Evolutionary conservation across 2,329 filamentous ascomycete genomes (phyloP).

Genomic region (Exophiala oligosperma): DNA sequence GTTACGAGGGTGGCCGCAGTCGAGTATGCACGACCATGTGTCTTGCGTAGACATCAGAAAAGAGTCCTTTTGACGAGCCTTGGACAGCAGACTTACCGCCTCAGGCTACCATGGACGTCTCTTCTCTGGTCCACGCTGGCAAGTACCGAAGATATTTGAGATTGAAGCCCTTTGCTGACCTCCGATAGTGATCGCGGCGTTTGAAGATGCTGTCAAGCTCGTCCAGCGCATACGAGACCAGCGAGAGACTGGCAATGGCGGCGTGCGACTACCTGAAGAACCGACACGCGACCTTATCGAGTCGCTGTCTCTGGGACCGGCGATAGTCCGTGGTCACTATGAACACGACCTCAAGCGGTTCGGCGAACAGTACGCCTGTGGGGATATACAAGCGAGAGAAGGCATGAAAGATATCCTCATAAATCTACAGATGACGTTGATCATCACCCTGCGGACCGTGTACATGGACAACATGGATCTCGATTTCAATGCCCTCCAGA

Average conservation of each 20-base stretch:
- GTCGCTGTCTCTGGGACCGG: constrained; percentile 37
- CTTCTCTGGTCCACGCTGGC: constrained; percentile 24
- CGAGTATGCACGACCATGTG: constrained; percentile 1
- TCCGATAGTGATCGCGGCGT: constrained; percentile 33
- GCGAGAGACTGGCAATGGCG: constrained; percentile 5
- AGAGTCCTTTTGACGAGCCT: neutral
- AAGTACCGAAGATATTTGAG: neutral
- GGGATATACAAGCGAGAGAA: constrained; percentile 40
- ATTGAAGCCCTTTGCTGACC: neutral
- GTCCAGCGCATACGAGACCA: constrained; percentile 32
- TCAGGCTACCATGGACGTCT: constrained; percentile 21
- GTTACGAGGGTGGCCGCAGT: neutral
- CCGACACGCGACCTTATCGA: constrained; percentile 33
- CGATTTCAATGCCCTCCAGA: constrained; percentile 36
- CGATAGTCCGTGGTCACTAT: constrained; percentile 39
- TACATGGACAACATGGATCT: constrained; percentile 34
- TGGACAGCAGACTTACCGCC: neutral
- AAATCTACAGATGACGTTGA: constrained; percentile 37
- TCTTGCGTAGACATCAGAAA: constrained; percentile 10
- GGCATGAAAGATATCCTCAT: constrained; percentile 42
- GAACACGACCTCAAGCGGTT: constrained; percentile 36
- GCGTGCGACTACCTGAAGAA: constrained; percentile 17
- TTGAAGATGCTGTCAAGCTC: constrained; percentile 34
- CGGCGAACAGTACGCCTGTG: constrained; percentile 37
- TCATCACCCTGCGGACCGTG: constrained; percentile 36